Percentiles rank a stretch among this genome's conserved stretches.
phyloP scores from a whole-genome alignment of 192 early-diverging fungal species.

The Glomus cerebriforme region DNA sequence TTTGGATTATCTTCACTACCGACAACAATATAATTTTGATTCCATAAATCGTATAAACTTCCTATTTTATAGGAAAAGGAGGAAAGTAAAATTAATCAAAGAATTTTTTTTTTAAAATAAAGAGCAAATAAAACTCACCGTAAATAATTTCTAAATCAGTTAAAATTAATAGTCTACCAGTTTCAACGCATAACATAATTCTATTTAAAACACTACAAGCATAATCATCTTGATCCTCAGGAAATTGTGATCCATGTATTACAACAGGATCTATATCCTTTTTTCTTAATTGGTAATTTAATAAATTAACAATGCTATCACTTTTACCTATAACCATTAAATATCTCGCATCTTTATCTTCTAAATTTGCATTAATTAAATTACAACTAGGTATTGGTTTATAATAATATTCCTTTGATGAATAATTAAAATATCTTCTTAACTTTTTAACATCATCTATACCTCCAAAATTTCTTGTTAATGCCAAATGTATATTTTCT shows the following conservation, averaged over 20 bases:
- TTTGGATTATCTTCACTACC: constrained; percentile 26
- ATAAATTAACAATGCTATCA: background rate
- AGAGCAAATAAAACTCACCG: background rate
- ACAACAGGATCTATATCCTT: constrained; percentile 13
- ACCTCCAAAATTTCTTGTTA: constrained; percentile 21
- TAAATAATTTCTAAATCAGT: constrained; percentile 10
- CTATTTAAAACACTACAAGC: constrained; percentile 14
- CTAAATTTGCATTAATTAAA: constrained; percentile 11
- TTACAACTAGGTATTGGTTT: background rate
- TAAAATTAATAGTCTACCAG: background rate
- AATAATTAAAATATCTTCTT: too few species aligned
- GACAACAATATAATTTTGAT: constrained; percentile 32
- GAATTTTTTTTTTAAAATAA: too few species aligned
- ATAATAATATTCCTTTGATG: too few species aligned
- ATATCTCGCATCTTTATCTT: background rate
- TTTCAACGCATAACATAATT: constrained; percentile 7
- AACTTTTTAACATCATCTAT: too few species aligned
- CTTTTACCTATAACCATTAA: background rate
- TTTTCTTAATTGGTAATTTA: background rate
- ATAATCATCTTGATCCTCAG: background rate
- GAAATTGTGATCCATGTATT: constrained; percentile 21
- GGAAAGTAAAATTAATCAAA: too few species aligned
- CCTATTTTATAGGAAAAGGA: background rate
- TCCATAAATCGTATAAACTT: constrained; percentile 34
- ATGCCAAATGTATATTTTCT: background rate